Percentiles rank a stretch among this genome's conserved stretches.
These are phyloP conservation scores for Dendrocalamus latiflorus DNA, from an alignment of 202 grass and related monocot genomes.

Conservation along the genomic window DNA sequence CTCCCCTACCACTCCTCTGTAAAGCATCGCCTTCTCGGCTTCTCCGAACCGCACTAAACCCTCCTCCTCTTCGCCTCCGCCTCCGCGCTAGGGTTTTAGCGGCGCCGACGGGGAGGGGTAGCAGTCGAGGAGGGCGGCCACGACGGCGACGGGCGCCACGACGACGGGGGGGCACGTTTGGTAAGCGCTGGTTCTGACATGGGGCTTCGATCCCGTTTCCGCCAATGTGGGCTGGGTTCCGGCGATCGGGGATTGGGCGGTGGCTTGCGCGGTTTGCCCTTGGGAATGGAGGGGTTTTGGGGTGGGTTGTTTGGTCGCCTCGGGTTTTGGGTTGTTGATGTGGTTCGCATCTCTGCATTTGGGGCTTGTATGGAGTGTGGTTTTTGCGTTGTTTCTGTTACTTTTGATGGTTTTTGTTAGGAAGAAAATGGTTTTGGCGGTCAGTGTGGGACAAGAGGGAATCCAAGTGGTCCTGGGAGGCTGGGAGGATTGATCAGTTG, in stretches of 20 bases:
- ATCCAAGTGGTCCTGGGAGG: neutral
- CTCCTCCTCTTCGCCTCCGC: neutral
- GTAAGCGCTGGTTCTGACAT: neutral
- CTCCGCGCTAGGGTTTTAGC: conserved; percentile 24
- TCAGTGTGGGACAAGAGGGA: neutral
- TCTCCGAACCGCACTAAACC: conserved; percentile 16
- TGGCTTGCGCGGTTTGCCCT: neutral
- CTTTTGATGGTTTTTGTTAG: neutral
- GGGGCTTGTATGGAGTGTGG: neutral
- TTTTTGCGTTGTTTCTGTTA: neutral
- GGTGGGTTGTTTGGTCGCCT: neutral
- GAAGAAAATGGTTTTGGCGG: neutral
- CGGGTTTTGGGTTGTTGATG: neutral
- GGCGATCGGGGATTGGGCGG: neutral
- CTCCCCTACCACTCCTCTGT: neutral
- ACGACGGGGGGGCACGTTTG: neutral
- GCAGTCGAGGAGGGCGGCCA: neutral
- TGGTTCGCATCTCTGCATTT: neutral
- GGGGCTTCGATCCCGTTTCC: neutral
- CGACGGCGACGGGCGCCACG: neutral
- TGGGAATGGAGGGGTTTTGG: neutral
- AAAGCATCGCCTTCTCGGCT: conserved; percentile 6
- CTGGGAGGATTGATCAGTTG: neutral
- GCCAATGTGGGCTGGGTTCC: conserved; percentile 22
- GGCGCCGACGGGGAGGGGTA: neutral